These are phyloP conservation scores for Fragilaria radians DNA, from an alignment of 108 stramenopile genomes.

Conservation along the genomic window DNA sequence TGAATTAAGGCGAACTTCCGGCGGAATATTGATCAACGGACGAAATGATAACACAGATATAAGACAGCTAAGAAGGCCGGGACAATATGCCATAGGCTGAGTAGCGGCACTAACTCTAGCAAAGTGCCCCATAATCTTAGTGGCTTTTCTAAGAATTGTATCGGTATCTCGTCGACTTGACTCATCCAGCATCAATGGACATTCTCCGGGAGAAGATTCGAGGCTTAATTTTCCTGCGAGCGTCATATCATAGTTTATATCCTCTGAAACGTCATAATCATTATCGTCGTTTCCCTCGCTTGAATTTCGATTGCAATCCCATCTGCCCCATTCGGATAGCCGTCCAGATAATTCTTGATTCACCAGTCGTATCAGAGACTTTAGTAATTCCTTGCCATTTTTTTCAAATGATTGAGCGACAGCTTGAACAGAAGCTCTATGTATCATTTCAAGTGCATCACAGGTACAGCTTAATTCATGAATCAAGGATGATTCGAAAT, in stretches of 20 bases:
- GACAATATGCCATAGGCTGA: slow-evolving; percentile 38
- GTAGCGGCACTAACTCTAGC: slow-evolving; percentile 45
- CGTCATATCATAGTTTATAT: background rate
- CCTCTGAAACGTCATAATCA: background rate
- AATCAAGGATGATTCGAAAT: slow-evolving; percentile 6
- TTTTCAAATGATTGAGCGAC: slow-evolving; percentile 34
- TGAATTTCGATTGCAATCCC: background rate
- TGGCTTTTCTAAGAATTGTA: slow-evolving; percentile 27
- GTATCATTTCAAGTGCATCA: slow-evolving; percentile 41
- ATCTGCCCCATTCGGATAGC: background rate
- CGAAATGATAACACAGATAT: slow-evolving; percentile 25
- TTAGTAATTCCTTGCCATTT: slow-evolving; percentile 34
- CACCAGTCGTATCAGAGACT: slow-evolving; percentile 24
- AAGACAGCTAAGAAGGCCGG: slow-evolving; percentile 31
- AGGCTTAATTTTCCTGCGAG: background rate
- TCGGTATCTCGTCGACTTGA: slow-evolving; percentile 11
- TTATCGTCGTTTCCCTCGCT: background rate
- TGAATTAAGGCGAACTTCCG: slow-evolving; percentile 41
- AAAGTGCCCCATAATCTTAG: slow-evolving; percentile 56
- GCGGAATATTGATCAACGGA: slow-evolving; percentile 27
- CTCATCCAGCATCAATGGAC: background rate
- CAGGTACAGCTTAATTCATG: slow-evolving; percentile 29
- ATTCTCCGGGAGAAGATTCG: background rate
- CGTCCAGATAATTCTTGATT: slow-evolving; percentile 29
- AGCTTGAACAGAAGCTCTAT: slow-evolving; percentile 27